Conservation (phyloP, 805 yeast genomes). For the Saturnispora bothae region DNA sequence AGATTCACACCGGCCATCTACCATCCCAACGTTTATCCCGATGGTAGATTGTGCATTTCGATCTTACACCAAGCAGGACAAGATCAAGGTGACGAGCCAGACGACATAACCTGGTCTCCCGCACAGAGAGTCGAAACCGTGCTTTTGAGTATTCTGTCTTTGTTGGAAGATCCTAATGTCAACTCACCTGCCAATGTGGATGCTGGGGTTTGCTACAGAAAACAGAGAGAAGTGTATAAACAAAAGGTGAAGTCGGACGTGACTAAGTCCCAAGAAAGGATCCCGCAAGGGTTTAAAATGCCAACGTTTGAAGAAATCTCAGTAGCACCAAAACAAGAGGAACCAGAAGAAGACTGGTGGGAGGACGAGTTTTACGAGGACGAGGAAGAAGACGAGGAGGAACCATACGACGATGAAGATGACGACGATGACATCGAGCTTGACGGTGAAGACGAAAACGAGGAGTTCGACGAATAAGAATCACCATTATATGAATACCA, state of each 20-base stretch:
- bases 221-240: slow-evolving; percentile 69
- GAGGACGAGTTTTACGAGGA: slow-evolving; percentile 27
- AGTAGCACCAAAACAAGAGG: slow-evolving; percentile 17
- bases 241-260: slow-evolving; percentile 75
- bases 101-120: slow-evolving; percentile 90
- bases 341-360: slow-evolving; percentile 21
- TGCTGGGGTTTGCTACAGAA: slow-evolving; percentile 90
- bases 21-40: slow-evolving; percentile 93
- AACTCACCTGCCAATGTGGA: slow-evolving; percentile 94
- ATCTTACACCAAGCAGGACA: slow-evolving; percentile 79
- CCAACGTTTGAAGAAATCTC: slow-evolving; percentile 56
- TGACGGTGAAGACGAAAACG: slow-evolving; percentile 18
- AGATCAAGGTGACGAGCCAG: slow-evolving; percentile 89
- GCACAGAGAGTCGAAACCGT: slow-evolving; percentile 91
- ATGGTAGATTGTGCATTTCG: slow-evolving; percentile 89
- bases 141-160: slow-evolving; percentile 80
- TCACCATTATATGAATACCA: too few species aligned
- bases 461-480: slow-evolving; percentile 8
- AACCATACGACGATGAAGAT: slow-evolving; percentile 22
- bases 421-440: slow-evolving; percentile 22
- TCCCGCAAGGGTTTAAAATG: slow-evolving; percentile 77
- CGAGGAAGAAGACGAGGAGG: slow-evolving; percentile 25
- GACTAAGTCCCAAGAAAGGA: slow-evolving; percentile 67
- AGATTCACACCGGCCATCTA: slow-evolving; percentile 90
- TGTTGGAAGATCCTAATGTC: slow-evolving; percentile 89